Conservation (phyloP, 768 basidiomycete genomes). For the Boletus fagicola region DNA sequence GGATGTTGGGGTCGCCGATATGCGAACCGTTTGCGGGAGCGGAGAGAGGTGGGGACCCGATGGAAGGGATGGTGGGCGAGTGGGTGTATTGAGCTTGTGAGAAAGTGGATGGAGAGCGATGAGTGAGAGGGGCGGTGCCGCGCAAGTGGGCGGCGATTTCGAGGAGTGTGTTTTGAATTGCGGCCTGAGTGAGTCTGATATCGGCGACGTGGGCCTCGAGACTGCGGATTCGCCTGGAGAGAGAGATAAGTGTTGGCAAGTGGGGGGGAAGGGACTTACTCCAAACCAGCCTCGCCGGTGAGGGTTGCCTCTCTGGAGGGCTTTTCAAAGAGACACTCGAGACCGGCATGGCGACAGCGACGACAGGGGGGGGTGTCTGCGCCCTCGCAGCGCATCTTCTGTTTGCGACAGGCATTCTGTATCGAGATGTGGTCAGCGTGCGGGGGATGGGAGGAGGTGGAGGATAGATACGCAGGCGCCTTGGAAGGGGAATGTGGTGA, state of each 20-base stretch:
- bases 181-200: slow-evolving; percentile 66
- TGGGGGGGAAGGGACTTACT: slow-evolving; percentile 50
- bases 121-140: slow-evolving; percentile 42
- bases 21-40: slow-evolving; percentile 40
- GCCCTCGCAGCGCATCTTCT: slow-evolving; percentile 97
- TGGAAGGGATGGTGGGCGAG: slow-evolving; percentile 67
- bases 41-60: slow-evolving; percentile 46
- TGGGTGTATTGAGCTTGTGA: slow-evolving; percentile 50
- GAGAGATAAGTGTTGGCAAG: slow-evolving; percentile 15
- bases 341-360: slow-evolving; percentile 83
- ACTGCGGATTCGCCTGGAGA: slow-evolving; percentile 79
- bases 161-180: slow-evolving; percentile 75
- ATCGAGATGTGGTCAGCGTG: slow-evolving; percentile 16
- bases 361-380: slow-evolving; percentile 97
- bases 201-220: slow-evolving; percentile 85
- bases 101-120: slow-evolving; percentile 65
- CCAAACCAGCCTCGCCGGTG: slow-evolving; percentile 85
- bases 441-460: slow-evolving; percentile 10
- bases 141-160: slow-evolving; percentile 81
- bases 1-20: slow-evolving; percentile 20
- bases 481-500: slow-evolving; percentile 31
- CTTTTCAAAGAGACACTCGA: slow-evolving; percentile 95
- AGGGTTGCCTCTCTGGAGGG: slow-evolving; percentile 83
- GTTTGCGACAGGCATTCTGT: slow-evolving; percentile 92
- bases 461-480: slow-evolving; percentile 71